These are phyloP conservation scores for Elsinoe fawcettii DNA, from an alignment of 2,329 filamentous ascomycete genomes.

Conservation along the genomic window DNA sequence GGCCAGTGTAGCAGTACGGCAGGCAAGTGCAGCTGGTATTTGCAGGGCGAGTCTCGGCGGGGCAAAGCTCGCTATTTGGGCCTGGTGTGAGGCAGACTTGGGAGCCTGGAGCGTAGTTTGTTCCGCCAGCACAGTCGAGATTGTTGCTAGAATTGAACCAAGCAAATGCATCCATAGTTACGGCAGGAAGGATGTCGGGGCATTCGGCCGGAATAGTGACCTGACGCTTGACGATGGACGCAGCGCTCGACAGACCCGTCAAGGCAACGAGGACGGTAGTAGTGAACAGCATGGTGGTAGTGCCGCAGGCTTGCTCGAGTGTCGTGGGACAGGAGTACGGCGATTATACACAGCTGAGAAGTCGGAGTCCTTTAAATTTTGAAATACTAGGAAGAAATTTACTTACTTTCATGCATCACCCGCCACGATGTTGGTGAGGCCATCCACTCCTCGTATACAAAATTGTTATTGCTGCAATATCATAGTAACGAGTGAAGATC, in stretches of 20 bases:
- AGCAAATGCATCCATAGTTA: neutral
- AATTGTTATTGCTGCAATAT: neutral
- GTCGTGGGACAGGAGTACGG: neutral
- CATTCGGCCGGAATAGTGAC: neutral
- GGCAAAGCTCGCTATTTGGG: neutral
- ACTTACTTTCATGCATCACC: neutral
- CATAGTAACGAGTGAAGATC: neutral
- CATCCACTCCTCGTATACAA: neutral
- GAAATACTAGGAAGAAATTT: too few species aligned
- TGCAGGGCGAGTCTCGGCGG: neutral
- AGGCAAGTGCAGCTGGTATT: neutral
- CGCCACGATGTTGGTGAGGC: neutral
- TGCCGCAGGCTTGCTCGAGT: neutral
- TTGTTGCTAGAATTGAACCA: neutral
- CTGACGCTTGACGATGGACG: neutral
- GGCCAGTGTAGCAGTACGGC: neutral
- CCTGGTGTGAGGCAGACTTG: neutral
- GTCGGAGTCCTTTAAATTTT: too few species aligned
- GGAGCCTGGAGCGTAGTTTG: neutral
- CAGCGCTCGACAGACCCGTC: neutral
- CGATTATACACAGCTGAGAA: too few species aligned
- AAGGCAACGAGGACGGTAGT: neutral
- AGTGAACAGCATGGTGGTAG: neutral
- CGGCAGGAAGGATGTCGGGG: neutral
- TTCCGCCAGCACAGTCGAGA: neutral